Conservation (phyloP, 148 eudicot genomes). For the Rhododendron griersonianum region DNA sequence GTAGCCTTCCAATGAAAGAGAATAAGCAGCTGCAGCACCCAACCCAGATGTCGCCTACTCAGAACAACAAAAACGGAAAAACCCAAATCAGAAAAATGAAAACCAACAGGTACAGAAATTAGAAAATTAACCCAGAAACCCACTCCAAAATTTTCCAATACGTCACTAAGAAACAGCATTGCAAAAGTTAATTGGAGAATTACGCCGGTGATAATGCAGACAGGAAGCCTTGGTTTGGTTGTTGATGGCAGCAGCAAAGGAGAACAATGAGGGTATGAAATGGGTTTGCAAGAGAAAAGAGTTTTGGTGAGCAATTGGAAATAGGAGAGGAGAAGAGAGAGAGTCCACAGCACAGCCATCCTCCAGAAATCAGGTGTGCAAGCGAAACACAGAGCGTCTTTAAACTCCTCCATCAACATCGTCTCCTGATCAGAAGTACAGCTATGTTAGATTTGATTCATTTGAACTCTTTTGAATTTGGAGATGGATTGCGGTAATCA, state of each 20-base stretch:
- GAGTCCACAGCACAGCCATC: conserved; percentile 61
- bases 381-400: conserved; percentile 29
- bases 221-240: conserved; percentile 24
- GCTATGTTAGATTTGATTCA: neutral
- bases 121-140: neutral
- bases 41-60: conserved; percentile 85
- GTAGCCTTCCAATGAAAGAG: conserved; percentile 70
- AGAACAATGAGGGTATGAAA: conserved; percentile 23
- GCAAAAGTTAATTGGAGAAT: neutral
- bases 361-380: conserved; percentile 50
- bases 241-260: conserved; percentile 6
- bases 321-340: conserved; percentile 48
- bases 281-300: conserved; percentile 14
- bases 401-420: conserved; percentile 25
- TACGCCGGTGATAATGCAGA: conserved; percentile 87
- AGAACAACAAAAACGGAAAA: neutral
- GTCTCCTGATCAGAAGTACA: neutral
- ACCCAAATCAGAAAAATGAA: neutral
- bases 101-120: neutral
- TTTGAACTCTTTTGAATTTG: neutral
- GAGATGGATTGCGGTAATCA: neutral
- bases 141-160: neutral
- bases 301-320: conserved; percentile 25
- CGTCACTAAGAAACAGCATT: neutral
- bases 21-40: conserved; percentile 80